A percentile compares a stretch with the other conserved stretches of the same genome.
phyloP scores from a whole-genome alignment of 2,329 filamentous ascomycete species.

The Magnaporthiopsis incrustans region DNA sequence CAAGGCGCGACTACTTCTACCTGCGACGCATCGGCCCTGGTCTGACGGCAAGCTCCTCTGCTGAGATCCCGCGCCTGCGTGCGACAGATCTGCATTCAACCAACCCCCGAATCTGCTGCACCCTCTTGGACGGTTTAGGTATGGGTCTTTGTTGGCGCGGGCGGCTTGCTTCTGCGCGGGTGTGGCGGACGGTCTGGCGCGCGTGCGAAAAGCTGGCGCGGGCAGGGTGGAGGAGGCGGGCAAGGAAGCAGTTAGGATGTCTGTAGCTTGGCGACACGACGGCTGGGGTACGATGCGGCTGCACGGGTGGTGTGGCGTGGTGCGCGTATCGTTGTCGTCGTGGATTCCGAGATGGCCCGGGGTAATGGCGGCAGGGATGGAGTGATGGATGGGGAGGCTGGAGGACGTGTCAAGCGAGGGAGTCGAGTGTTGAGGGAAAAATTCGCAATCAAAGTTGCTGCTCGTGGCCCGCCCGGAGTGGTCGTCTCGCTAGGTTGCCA shows the following conservation, averaged over 20 bases:
- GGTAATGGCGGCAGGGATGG: background rate
- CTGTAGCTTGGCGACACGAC: background rate
- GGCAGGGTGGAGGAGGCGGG: background rate
- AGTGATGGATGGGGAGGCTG: background rate
- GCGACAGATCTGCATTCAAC: background rate
- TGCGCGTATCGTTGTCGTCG: background rate
- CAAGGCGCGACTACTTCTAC: slow-evolving; percentile 1
- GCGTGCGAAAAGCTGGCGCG: background rate
- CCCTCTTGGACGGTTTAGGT: background rate
- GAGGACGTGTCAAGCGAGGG: background rate
- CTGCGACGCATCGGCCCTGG: background rate
- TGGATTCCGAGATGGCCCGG: background rate
- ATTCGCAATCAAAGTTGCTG: background rate
- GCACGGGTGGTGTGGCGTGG: background rate
- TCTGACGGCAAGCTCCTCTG: background rate
- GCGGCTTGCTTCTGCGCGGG: slow-evolving; percentile 3
- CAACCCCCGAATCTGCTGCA: background rate
- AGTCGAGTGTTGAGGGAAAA: background rate
- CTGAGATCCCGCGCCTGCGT: background rate
- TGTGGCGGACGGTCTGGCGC: background rate
- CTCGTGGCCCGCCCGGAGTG: background rate
- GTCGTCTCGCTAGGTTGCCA: background rate
- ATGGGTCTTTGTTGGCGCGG: slow-evolving; percentile 3
- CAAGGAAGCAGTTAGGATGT: background rate
- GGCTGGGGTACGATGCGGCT: background rate